Percentiles rank a stretch among this genome's conserved stretches.
Conservation (phyloP, 2,329 filamentous ascomycete genomes). For the Tolypocladium paradoxum region DNA sequence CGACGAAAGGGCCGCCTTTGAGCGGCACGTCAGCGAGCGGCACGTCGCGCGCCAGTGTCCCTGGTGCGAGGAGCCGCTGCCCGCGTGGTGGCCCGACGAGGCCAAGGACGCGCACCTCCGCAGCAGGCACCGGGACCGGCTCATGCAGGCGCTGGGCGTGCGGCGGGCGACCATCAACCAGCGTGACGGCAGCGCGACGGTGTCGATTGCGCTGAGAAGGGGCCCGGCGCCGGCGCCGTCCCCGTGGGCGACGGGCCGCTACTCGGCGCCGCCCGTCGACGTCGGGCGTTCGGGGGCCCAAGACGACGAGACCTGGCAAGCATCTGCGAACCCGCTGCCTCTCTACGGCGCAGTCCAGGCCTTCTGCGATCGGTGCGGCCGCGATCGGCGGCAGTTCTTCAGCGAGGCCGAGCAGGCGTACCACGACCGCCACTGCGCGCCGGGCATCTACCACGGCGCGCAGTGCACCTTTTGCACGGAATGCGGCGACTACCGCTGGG, state of each 20-base stretch:
- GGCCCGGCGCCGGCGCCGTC: not conserved
- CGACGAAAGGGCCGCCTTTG: constrained; percentile 17
- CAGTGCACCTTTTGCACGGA: constrained; percentile 4
- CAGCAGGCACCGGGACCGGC: constrained; percentile 14
- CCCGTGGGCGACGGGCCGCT: not conserved
- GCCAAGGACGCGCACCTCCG: constrained; percentile 18
- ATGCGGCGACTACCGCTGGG: constrained; percentile 4
- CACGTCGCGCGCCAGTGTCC: constrained; percentile 24
- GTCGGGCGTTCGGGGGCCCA: not conserved
- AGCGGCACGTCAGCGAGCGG: constrained; percentile 21
- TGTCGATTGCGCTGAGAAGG: constrained; percentile 1
- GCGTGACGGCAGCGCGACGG: not conserved
- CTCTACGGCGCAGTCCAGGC: not conserved
- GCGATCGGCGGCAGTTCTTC: not conserved
- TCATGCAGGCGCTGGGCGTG: constrained; percentile 8
- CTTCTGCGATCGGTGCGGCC: constrained; percentile 6
- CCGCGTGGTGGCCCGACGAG: constrained; percentile 15
- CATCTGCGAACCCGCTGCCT: not conserved
- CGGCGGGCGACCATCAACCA: not conserved
- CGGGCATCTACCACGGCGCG: not conserved
- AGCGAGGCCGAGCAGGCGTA: constrained; percentile 2
- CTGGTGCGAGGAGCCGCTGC: constrained; percentile 23
- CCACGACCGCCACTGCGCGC: constrained; percentile 3
- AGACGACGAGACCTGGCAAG: not conserved
- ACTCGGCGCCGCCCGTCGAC: not conserved